phyloP scores from a whole-genome alignment of 495 filamentous ascomycete genomes.

The Tuber calosporum region DNA sequence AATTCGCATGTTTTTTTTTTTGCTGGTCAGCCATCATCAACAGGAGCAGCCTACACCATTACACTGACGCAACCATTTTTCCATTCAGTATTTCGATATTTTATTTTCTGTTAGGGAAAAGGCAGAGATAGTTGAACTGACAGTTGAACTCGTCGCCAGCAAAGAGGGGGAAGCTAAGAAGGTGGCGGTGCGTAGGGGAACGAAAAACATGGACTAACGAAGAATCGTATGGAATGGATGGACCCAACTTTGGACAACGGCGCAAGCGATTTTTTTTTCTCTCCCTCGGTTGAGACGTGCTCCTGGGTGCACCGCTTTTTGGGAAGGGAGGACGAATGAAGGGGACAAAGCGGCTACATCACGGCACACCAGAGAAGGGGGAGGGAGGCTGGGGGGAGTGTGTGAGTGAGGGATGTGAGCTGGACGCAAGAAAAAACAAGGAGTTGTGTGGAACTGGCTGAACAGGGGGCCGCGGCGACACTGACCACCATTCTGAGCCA shows the following conservation, averaged over 20 bases:
- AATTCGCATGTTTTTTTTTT: slow-evolving; percentile 12
- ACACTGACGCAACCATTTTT: background rate
- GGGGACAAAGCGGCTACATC: slow-evolving; percentile 38
- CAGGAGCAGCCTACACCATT: background rate
- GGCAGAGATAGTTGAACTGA: background rate
- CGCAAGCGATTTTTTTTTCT: slow-evolving; percentile 31
- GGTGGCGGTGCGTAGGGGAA: slow-evolving; percentile 4
- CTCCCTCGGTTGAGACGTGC: background rate
- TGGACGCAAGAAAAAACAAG: slow-evolving; percentile 31
- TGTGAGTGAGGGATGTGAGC: background rate
- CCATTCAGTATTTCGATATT: background rate
- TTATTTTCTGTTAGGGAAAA: background rate
- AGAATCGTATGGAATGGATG: slow-evolving; percentile 31
- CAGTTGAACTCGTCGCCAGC: background rate
- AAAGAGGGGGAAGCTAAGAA: slow-evolving; percentile 9
- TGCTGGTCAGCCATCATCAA: slow-evolving; percentile 23
- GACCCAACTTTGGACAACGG: slow-evolving; percentile 25
- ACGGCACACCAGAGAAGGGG: slow-evolving; percentile 36
- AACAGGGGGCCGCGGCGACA: slow-evolving; percentile 33
- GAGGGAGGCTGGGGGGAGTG: slow-evolving; percentile 27
- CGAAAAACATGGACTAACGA: slow-evolving; percentile 19
- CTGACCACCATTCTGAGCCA: slow-evolving; percentile 21
- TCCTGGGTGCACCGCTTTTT: slow-evolving; percentile 13
- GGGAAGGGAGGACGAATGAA: slow-evolving; percentile 36
- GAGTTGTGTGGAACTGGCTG: slow-evolving; percentile 20